Base-by-base conservation (phyloP, 768 basidiomycete species). In the Lentinula lateritia region DNA sequence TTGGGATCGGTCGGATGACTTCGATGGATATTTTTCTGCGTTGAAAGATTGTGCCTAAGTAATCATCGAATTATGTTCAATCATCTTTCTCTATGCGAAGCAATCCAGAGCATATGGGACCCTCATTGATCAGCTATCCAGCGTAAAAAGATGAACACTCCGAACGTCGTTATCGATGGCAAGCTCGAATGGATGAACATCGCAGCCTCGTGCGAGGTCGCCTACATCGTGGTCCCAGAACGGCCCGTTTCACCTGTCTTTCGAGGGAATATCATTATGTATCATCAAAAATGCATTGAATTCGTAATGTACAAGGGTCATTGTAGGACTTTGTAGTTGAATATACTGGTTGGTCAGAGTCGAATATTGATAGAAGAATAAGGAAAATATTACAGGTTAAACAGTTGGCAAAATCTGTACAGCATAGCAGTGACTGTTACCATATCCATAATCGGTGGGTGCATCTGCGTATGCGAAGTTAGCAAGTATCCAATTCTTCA, bases 361-460 rank as follows among this genome's bases (percentile, higher is more conserved):
- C 12, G n/a, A 48, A 48, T 48, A 48, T 48, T 45, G 48, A 41
- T 52, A 42, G 34, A 52, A 38, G 39, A 48, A 48, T 42, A 50
- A 50, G 13, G 28, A 18, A 50, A 50, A 23, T 36, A 53, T 77
- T 71, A 81, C 52, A 83, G 72, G 66, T 80, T 80, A 78, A 78
- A 83, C 53, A 77, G 71, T 48, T 75, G 78, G 66, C 88, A 89
- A 72, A 91, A 90, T 52, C 92, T 87, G 75, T 90, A 92, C 39
- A 93, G 79, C 90, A 93, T 92, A 58, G 85, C 84, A 34, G 91
- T 91, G 66, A 93, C 85, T 32, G 88, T 88, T 63, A 93, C 90
- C 50, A 84, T 86, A 78, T 93, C 90, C 92, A 93, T 93, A 73
- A 93, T 87, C 66, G 92, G 92, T 56, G 90, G 91, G 70, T 92